Conservation (phyloP, 352 stramenopile genomes). For the Phytophthora crassamura region DNA sequence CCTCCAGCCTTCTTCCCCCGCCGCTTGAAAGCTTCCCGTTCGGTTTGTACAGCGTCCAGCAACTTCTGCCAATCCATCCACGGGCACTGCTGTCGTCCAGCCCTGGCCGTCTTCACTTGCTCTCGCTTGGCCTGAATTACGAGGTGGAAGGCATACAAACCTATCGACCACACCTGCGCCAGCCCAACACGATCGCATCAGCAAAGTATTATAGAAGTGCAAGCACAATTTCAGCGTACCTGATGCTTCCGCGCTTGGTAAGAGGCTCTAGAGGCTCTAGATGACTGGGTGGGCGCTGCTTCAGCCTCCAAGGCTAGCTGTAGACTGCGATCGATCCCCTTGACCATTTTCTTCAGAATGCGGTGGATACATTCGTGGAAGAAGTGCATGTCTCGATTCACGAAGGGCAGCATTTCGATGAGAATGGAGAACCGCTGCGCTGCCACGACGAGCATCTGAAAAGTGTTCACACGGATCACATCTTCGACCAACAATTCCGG, state of each 20-base stretch:
- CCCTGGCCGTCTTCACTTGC: constrained; percentile 9
- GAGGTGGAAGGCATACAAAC: constrained; percentile 48
- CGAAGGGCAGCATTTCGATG: constrained; percentile 62
- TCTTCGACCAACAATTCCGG: constrained; percentile 38
- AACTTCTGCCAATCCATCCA: constrained; percentile 33
- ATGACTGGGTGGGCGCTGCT: background rate
- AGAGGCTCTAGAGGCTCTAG: background rate
- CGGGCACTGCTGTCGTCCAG: constrained; percentile 3
- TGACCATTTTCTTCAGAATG: constrained; percentile 58
- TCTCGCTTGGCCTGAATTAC: constrained; percentile 33
- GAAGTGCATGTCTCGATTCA: constrained; percentile 50
- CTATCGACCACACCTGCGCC: constrained; percentile 53
- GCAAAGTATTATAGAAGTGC: too few species aligned
- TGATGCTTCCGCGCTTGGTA: constrained; percentile 32
- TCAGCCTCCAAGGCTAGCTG: constrained; percentile 7
- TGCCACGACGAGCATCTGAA: constrained; percentile 59
- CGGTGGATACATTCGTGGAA: constrained; percentile 40
- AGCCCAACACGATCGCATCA: background rate
- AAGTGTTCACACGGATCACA: constrained; percentile 66
- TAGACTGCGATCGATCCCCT: constrained; percentile 52
- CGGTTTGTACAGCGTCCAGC: constrained; percentile 17
- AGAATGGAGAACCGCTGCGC: constrained; percentile 62
- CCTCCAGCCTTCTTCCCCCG: constrained; percentile 10
- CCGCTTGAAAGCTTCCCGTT: constrained; percentile 18
- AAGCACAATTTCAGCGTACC: constrained; percentile 15